Evolutionary conservation across 208 protist species (phyloP), one percentile per base, ranked within the genome.

Genomic region (Tritrichomonas musculus): DNA sequence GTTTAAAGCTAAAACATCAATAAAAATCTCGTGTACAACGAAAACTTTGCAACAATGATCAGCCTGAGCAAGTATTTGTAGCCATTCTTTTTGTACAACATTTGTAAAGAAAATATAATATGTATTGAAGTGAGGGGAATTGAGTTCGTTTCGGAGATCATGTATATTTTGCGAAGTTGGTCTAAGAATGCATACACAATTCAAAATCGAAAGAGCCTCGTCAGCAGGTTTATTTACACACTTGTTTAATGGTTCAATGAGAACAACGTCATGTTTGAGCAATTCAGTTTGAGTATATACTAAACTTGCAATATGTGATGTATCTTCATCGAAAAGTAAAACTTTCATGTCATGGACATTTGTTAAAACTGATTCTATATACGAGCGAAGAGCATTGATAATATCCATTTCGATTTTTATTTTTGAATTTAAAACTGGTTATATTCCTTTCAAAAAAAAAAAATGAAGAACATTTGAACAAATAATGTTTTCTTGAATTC

Each of bases 61-160:
- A 39, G 77, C 77, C 9, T 57, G 41, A 2, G 77, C 41, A 39
- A 88, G 41, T 57, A 57, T 41, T 8, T 14, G 33, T n/a, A 88
- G 17, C 3, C 33, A 57, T 36, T 30, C 77, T 88, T 88, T 44
- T 8, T 33, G 25, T 0, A 88, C 41, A 20, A 57, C 47, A 39
- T 88, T 88, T 33, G 77, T 88, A 57, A 88, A 88, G 27, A 88
- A 88, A 57, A 88, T n/a, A 27, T 88, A 55, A 88, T 88, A 88
- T 14, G 41, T 57, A 4, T 36, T 49, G 36, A 53, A 88, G 27
- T 88, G 77, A 4, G 77, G 77, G 8, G 47, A 53, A 57, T 88
- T 88, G n/a, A 88, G 39, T 57, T 88, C 77, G 41, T 39, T 88
- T 22, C 41, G 57, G 9, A 88, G 39, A 88, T 53, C 77, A 8